Base-by-base conservation (phyloP, 495 filamentous ascomycete species). In the Trichoderma erinaceum region DNA sequence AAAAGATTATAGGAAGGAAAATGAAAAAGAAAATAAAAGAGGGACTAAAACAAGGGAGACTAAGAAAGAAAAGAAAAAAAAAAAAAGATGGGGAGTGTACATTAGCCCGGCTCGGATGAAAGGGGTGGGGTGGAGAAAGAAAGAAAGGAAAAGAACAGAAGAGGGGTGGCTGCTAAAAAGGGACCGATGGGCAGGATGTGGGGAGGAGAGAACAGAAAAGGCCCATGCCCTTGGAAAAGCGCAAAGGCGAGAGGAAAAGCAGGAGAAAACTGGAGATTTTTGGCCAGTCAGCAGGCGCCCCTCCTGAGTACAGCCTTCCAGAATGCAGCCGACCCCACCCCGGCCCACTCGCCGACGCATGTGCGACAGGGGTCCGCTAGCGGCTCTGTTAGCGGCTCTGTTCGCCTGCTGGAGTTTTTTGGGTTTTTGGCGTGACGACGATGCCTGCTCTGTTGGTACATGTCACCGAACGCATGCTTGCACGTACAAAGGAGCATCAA, bases 291-390 rank as follows among this genome's bases (percentile, higher is more conserved):
- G 23, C 23, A 61, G 56, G 13, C 65, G 38, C 41, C 41, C 41
- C 41, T 18, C 0, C 65, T 15, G 35, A 16, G 10, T 27, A 27
- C 64, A 32, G 25, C 65, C 35, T 48, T 32, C 65, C 65, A 66
- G 46, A 66, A 66, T 32, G 65, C 18, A 48, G 5, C 23, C 41
- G 18, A 29, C 65, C 41, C 65, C 23, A 38, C 35, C 23, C 41
- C 41, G 11, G 13, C n/a, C n/a, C 56, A 61, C 56, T 3, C n/a
- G 12, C n/a, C 29, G 35, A 48, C 65, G 48, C 65, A 66, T 66
- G 65, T 50, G n/a, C 21, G 65, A 50, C 65, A 66, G 65, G 65
- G 65, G 41, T 66, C 38, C 35, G 38, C 18, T 44, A 50, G 65
- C 65, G 65, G 65, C 65, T 66, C 43, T 66, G 41, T 35, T 56